Percentiles rank a stretch among this genome's conserved stretches.
Conservation (phyloP, 2,329 filamentous ascomycete genomes). For the Diplodia intermedia region DNA sequence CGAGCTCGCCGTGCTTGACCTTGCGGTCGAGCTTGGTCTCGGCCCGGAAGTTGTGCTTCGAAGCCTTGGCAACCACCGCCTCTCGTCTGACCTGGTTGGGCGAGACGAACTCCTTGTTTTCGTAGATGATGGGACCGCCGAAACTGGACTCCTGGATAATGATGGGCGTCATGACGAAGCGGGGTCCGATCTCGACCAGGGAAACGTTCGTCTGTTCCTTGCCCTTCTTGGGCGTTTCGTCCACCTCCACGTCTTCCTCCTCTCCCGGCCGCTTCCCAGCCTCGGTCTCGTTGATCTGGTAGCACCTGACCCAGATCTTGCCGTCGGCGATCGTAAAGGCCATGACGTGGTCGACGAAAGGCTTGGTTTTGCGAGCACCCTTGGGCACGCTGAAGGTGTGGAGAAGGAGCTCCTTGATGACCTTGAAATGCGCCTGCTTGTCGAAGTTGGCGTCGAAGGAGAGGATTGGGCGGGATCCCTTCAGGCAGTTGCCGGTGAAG, state of each 20-base stretch:
- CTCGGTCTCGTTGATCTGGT: constrained; percentile 88
- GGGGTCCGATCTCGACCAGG: constrained; percentile 90
- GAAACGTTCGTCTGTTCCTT: constrained; percentile 74
- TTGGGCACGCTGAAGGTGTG: constrained; percentile 94
- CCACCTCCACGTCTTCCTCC: constrained; percentile 44
- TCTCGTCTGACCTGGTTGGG: constrained; percentile 94
- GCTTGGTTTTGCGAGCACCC: constrained; percentile 86
- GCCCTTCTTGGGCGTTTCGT: constrained; percentile 47
- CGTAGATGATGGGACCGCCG: constrained; percentile 94
- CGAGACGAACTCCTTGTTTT: constrained; percentile 96
- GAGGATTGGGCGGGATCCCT: constrained; percentile 87
- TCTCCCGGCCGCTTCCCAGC: constrained; percentile 49
- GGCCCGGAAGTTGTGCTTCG: constrained; percentile 76
- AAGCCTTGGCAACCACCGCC: constrained; percentile 75
- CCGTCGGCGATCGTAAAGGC: constrained; percentile 88
- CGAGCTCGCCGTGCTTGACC: constrained; percentile 77
- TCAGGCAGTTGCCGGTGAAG: constrained; percentile 95
- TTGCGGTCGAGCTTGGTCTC: constrained; percentile 76
- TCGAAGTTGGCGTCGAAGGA: constrained; percentile 92
- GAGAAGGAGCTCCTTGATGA: constrained; percentile 88
- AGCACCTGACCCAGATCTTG: constrained; percentile 95
- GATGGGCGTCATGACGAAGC: constrained; percentile 92
- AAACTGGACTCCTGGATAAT: constrained; percentile 95
- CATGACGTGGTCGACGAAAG: constrained; percentile 95
- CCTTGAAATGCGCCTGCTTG: constrained; percentile 75